Evolutionary conservation across 2,329 filamentous ascomycete species (phyloP).

Genomic region (Alternaria longipes): DNA sequence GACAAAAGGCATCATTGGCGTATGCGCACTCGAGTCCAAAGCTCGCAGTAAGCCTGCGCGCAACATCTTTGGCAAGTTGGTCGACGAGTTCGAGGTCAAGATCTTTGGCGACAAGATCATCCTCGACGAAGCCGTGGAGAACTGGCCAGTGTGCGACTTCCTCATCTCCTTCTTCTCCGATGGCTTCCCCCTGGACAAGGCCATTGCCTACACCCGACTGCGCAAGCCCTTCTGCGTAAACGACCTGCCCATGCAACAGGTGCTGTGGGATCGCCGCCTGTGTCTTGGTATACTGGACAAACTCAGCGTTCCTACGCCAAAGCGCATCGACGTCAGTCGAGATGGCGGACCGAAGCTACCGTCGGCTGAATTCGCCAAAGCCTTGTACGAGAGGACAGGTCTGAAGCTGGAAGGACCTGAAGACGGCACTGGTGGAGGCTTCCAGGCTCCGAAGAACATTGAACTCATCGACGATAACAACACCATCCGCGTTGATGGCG

Average conservation of each 20-base stretch:
- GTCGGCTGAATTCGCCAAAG: conserved; percentile 79
- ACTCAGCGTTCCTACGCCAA: conserved; percentile 88
- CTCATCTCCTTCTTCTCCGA: conserved; percentile 98
- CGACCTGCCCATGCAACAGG: conserved; percentile 95
- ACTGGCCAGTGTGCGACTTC: conserved; percentile 96
- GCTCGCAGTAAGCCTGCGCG: conserved; percentile 95
- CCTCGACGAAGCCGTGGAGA: conserved; percentile 93
- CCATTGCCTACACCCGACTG: conserved; percentile 91
- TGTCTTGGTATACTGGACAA: conserved; percentile 89
- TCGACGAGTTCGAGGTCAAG: conserved; percentile 94
- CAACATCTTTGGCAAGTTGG: conserved; percentile 92
- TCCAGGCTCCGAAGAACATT: conserved; percentile 70
- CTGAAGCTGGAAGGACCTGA: conserved; percentile 76
- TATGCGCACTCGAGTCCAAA: conserved; percentile 95
- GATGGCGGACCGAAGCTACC: conserved; percentile 87
- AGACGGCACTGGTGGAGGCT: conserved; percentile 70
- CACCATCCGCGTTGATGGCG: conserved; percentile 85
- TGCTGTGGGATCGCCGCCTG: conserved; percentile 93
- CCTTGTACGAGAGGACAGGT: conserved; percentile 82
- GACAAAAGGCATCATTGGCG: conserved; percentile 76
- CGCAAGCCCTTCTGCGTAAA: conserved; percentile 98
- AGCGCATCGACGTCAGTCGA: conserved; percentile 87
- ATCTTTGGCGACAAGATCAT: conserved; percentile 99
- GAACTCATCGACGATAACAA: conserved; percentile 92
- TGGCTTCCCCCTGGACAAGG: conserved; percentile 95